Percentiles rank a stretch among this genome's conserved stretches.
Evolutionary conservation across 495 filamentous ascomycete genomes (phyloP).

Genomic region (Penicillium robsamsonii): DNA sequence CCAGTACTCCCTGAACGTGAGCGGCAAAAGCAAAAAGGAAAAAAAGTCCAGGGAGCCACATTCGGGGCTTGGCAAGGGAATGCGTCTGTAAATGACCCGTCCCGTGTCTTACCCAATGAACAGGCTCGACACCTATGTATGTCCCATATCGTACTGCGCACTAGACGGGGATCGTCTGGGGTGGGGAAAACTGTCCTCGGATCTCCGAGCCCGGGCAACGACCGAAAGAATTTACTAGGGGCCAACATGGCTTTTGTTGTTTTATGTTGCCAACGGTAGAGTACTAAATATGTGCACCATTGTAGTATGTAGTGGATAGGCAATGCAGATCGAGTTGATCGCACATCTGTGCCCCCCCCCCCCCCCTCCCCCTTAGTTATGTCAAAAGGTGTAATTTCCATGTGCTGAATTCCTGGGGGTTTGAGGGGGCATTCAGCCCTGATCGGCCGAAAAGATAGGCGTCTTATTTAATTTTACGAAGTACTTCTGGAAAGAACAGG

Average conservation of each 20-base stretch:
- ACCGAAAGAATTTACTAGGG: slow-evolving; percentile 13
- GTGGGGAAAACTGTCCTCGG: slow-evolving; percentile 11
- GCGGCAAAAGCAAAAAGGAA: slow-evolving; percentile 1
- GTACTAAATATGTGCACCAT: background rate
- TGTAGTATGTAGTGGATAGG: slow-evolving; percentile 4
- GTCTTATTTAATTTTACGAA: background rate
- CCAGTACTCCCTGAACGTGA: slow-evolving; percentile 10
- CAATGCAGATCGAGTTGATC: slow-evolving; percentile 10
- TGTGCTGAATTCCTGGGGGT: slow-evolving; percentile 17
- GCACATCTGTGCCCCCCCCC: slow-evolving; percentile 18
- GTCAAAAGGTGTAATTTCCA: slow-evolving; percentile 10
- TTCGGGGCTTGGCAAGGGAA: slow-evolving; percentile 18
- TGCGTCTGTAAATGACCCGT: slow-evolving; percentile 23
- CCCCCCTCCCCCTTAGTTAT: slow-evolving; percentile 12
- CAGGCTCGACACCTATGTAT: slow-evolving; percentile 7
- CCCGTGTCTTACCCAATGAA: slow-evolving; percentile 22
- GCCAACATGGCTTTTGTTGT: background rate
- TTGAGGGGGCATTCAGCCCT: slow-evolving; percentile 3
- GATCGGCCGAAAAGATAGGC: background rate
- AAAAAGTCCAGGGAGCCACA: slow-evolving; percentile 25
- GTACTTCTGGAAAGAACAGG: background rate
- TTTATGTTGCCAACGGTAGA: background rate
- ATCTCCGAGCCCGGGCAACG: slow-evolving; percentile 13
- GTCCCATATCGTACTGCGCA: slow-evolving; percentile 16
- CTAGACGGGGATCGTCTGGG: slow-evolving; percentile 20